Base-by-base conservation (phyloP, 257 asterid species). In the Nicotiana tomentosiformis region DNA sequence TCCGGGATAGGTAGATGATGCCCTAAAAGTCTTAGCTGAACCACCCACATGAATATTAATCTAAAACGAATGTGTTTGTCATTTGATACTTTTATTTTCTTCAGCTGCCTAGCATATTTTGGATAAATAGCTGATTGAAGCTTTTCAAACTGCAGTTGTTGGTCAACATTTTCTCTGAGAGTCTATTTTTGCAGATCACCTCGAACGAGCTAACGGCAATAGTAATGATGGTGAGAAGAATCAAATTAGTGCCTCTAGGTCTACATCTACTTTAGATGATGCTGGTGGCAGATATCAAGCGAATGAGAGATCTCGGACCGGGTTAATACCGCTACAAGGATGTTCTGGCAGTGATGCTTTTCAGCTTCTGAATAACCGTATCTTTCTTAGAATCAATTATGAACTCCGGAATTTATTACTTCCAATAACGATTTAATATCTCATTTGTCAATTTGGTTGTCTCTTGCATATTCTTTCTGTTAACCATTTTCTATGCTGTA, bases 341-440 rank as follows among this genome's bases (percentile, higher is more conserved):
- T 94, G 97, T 84, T 82, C 86, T 74, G 86, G 89, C 86, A 90
- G 94, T 86, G 98, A 94, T 77, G 95, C 95, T 80, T 84, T 86
- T 80, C 95, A 91, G 89, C 92, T 91, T 81, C 74, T 92, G 86
- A 91, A 88, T 87, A 89, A 87, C 83, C 97, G 95, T 95, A 90
- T 80, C 93, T 69, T 43, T 58, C 82, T 55, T 84, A 35, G 10
- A 56, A 83, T 37, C 76, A 84, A 49, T 77, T 86, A 53, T 61
- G 35, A 15, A 56, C 67, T 49, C 14, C 20, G 43, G 8, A 70
- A 37, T 35, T 29, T 10, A 30, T 74, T 64, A 78, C 17, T 29
- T 72, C 14, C 18, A 55, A 51, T 82, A 37, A 17, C 46, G 33
- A 23, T 32, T 76, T n/a, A n/a, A 65, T 20, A 29, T 65, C 30